Base-by-base conservation (phyloP, 495 filamentous ascomycete species). In the Glutinoglossum americanum region DNA sequence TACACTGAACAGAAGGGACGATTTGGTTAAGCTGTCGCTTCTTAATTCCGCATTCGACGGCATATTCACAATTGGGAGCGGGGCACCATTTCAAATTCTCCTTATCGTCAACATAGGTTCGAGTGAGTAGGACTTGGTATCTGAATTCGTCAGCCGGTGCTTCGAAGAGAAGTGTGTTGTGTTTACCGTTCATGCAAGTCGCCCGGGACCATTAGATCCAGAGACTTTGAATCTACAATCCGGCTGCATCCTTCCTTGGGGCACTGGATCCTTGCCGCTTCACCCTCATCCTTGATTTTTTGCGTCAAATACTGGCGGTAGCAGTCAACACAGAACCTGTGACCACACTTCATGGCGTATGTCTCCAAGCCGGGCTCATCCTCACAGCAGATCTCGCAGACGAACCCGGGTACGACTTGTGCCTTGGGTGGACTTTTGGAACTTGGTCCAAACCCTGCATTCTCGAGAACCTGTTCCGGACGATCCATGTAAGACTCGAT, bases 41-140 rank as follows among this genome's bases (percentile, higher is more conserved):
- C 68, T 92, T 94, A 30, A 97, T 77, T 0, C 71, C 73, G 63
- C 92, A 98, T 60, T 98, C 86, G 19, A 97, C 71, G 13, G 89
- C 90, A 63, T 92, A 95, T 60, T 82, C 77, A 71, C 92, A 98
- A 64, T 97, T 87, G 35, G 92, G 92, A 2, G 93, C 90, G 6
- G 92, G 92, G 66, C 92, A 98, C 92, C 92, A 98, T 65, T 90
- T 89, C 23, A 97, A 77, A 48, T 82, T 84, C 33, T 94, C 90
- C 64, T 84, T 94, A 66, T 98, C 92, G 65, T 98, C 90, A 56
- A 98, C 92, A 64, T 93, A 98, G 1, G 92, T 97, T 60, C 93
- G 78, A 58, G 83, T 94, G 26, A 98, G 80, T 19, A 98, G 74
- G 54, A 82, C 80, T 63, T 85, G 80, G 65, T 97, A 98, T 61